Conservation (phyloP, 371 early-diverging fungal genomes). For the Mucor irregularis region DNA sequence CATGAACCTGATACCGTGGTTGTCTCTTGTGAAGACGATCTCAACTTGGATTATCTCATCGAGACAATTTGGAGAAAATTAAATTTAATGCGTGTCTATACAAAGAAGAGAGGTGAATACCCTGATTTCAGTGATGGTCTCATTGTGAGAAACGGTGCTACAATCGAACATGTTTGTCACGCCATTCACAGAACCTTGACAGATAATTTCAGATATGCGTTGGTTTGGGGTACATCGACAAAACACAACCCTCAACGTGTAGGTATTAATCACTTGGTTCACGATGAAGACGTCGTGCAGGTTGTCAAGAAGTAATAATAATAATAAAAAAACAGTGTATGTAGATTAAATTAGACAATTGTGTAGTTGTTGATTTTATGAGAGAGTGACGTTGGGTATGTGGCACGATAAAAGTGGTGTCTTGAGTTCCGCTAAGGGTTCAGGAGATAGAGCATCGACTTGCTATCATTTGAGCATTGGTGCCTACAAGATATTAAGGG, state of each 20-base stretch:
- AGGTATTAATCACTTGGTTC: slow-evolving; percentile 91
- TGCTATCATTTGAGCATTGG: too few relatives aligned
- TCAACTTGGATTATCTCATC: slow-evolving; percentile 94
- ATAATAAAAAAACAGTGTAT: background rate
- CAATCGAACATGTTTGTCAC: slow-evolving; percentile 96
- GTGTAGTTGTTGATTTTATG: too few relatives aligned
- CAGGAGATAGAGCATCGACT: too few relatives aligned
- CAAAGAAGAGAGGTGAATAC: slow-evolving; percentile 95
- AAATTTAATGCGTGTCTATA: slow-evolving; percentile 92
- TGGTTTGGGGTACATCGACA: slow-evolving; percentile 94
- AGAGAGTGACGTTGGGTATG: too few relatives aligned
- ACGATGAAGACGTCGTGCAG: slow-evolving; percentile 99
- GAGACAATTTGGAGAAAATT: slow-evolving; percentile 91
- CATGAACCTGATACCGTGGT: slow-evolving; percentile 90
- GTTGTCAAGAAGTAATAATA: slow-evolving; percentile 68
- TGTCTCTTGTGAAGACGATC: slow-evolving; percentile 87
- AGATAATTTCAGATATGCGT: slow-evolving; percentile 90
- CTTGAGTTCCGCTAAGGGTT: too few relatives aligned
- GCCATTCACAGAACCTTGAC: slow-evolving; percentile 93
- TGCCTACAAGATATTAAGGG: too few relatives aligned
- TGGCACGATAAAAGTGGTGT: too few relatives aligned
- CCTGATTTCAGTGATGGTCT: slow-evolving; percentile 97
- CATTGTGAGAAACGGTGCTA: slow-evolving; percentile 85
- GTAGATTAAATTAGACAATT: too few relatives aligned
- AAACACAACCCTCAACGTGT: slow-evolving; percentile 97